phyloP scores from a whole-genome alignment of 2,329 filamentous ascomycete genomes.

The Hymenoscyphus salicellus region DNA sequence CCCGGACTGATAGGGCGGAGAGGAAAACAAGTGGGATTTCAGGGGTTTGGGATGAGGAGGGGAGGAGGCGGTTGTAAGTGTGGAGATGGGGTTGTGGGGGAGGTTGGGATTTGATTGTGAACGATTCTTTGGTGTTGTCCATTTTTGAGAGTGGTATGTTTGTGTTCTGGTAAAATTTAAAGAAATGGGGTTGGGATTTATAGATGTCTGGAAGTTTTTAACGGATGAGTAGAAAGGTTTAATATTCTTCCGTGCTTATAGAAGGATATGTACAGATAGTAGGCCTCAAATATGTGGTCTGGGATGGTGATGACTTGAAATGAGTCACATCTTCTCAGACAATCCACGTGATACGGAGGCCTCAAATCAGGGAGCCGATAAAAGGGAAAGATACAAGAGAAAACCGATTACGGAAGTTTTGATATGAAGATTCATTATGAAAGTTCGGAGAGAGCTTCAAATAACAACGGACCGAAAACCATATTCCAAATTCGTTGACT shows the following conservation, averaged over 20 bases:
- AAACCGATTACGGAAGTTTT: no score
- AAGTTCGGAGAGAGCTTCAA: no score
- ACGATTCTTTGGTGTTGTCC: neutral
- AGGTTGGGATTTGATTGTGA: conserved; percentile 1
- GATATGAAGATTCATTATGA: no score
- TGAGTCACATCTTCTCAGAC: neutral
- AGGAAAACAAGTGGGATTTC: conserved; percentile 53
- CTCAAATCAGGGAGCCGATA: no score
- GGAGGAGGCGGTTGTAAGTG: conserved; percentile 17
- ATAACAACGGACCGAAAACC: no score
- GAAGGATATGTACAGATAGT: neutral
- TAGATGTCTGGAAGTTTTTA: neutral
- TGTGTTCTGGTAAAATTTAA: neutral
- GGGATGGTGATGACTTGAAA: neutral
- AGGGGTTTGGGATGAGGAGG: conserved; percentile 14
- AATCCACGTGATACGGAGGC: neutral
- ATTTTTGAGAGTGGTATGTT: neutral
- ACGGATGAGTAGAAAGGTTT: neutral
- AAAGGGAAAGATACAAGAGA: no score
- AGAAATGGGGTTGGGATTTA: neutral
- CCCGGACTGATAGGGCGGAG: conserved; percentile 59
- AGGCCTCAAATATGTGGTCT: neutral
- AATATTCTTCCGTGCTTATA: neutral
- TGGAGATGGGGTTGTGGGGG: conserved; percentile 11
- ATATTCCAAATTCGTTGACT: no score